Base-by-base conservation (phyloP, 2,329 filamentous ascomycete genomes). In the Scorias spongiosa region DNA sequence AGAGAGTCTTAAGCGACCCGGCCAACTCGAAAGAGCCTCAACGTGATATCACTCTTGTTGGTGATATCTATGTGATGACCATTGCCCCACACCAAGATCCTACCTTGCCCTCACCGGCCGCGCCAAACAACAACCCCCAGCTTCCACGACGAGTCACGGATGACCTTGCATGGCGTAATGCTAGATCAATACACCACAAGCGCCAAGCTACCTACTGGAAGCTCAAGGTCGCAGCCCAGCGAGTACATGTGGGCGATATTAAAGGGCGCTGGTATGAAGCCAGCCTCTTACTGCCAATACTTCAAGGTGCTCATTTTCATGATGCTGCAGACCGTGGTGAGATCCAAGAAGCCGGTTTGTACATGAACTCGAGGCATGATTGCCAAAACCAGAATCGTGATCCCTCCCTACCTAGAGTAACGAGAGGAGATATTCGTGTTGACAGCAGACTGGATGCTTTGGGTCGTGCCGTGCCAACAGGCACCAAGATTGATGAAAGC, bases 201-300 rank as follows among this genome's bases (percentile, higher is more conserved):
- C 54, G 39, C 36, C 56, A 41, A 40, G 59, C 50, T 2, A 55
- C 51, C 42, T 69, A 63, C 56, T 72, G 67, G 67, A 65, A 65
- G 39, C 63, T 71, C 32, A 53, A 62, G 2, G 42, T 46, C 6
- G 14, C 49, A 0, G 49, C 60, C 28, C 47, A 57, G 1, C 60
- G 57, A 11, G 43, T 70, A 8, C 57, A 63, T 2, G 55, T 75
- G 7, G 54, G 64, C 12, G 69, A 75, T 36, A 58, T 77, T 51
- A 75, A 75, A 53, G 75, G 75, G 7, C 66, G 75, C 9, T 78
- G 75, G 75, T 78, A 78, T 55, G 75, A 78, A 55, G 69, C 70
- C 2, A 66, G 63, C 37, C 56, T 70, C 1, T 59, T 77, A 2
- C 65, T 75, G 18, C 64, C 64, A 4, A 58, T 66, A 29, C 54